Evolutionary conservation across 2,329 filamentous ascomycete species (phyloP), one percentile per base, ranked within the genome.

Genomic region (Acarospora socialis): DNA sequence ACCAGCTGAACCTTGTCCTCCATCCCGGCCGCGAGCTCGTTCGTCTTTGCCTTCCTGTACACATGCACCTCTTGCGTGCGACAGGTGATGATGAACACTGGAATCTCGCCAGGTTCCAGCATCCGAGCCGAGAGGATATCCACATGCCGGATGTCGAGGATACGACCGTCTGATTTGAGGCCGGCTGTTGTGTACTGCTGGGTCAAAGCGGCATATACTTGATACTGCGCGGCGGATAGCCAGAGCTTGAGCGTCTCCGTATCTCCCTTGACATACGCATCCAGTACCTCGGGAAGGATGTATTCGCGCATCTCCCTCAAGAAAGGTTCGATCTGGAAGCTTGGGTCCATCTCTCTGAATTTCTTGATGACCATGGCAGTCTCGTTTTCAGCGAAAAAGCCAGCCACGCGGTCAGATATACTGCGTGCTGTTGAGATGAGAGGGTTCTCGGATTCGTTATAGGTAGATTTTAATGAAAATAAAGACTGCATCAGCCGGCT

Each of bases 311-410:
- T 81, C 49, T 98, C 90, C 43, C 81, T 79, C 31, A 95, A 61
- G 65, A 95, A 98, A 0, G 84, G 81, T 57, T 98, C 90, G 45
- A 93, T 71, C 53, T 94, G 83, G 67, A 98, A 98, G 43, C 68
- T 70, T 4, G 90, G 87, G 47, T 98, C 90, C 73, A 95, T 94
- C 47, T 86, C 73, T 28, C 87, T 77, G 67, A 98, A 92, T 57
- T 87, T 92, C 65, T 94, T 95, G 63, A 95, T 92, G 21, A 98
- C 90, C 70, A 78, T 79, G 18, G 90, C 90, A 0, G 84, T 94
- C 63, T 98, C 90, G 55, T 95, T 98, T 57, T 98, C 90, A 40
- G 90, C 90, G 45, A 98, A 98, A 63, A 94, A 98, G 17, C 90
- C 84, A 28, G 81, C 83, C 22, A 98, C 75, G 36, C 80, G 74